These are phyloP conservation scores for Musa balbisiana DNA, from an alignment of 202 grass and related monocot genomes.

Conservation along the genomic window DNA sequence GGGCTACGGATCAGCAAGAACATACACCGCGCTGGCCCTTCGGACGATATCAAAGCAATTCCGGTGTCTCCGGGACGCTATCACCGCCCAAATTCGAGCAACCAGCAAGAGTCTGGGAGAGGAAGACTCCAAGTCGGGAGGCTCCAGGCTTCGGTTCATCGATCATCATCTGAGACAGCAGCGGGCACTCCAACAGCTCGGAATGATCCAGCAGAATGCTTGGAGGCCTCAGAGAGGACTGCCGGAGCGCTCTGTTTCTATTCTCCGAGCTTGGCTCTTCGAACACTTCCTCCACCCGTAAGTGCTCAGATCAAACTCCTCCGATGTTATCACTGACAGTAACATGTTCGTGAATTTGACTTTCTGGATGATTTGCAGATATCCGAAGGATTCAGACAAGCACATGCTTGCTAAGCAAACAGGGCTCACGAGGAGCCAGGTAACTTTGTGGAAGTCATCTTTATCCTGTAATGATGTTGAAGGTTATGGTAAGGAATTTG, in stretches of 20 bases:
- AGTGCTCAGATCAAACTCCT: background rate
- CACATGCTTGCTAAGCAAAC: conserved; percentile 98
- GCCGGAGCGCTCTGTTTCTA: conserved; percentile 92
- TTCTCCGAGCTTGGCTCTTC: conserved; percentile 98
- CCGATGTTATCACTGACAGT: no score
- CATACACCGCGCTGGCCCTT: conserved; percentile 87
- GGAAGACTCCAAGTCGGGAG: conserved; percentile 40
- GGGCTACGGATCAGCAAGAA: conserved; percentile 49
- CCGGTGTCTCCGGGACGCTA: conserved; percentile 82
- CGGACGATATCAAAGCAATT: conserved; percentile 96
- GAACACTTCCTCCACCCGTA: conserved; percentile 99
- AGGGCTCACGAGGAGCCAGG: conserved; percentile 94
- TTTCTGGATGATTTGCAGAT: conserved; percentile 35
- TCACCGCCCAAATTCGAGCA: conserved; percentile 56
- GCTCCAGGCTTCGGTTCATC: conserved; percentile 73
- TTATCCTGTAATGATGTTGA: no score
- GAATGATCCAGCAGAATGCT: conserved; percentile 92
- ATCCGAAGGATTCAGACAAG: conserved; percentile 99
- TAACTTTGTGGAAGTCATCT: conserved; percentile 3
- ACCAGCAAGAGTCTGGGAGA: conserved; percentile 69
- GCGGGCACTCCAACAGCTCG: conserved; percentile 85
- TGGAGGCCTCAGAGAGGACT: conserved; percentile 92
- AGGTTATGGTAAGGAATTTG: no score
- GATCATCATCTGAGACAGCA: conserved; percentile 97
- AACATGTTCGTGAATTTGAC: no score